These are phyloP conservation scores for Fusarium sp. DNA, from an alignment of 2,329 filamentous ascomycete genomes.

Conservation along the genomic window DNA sequence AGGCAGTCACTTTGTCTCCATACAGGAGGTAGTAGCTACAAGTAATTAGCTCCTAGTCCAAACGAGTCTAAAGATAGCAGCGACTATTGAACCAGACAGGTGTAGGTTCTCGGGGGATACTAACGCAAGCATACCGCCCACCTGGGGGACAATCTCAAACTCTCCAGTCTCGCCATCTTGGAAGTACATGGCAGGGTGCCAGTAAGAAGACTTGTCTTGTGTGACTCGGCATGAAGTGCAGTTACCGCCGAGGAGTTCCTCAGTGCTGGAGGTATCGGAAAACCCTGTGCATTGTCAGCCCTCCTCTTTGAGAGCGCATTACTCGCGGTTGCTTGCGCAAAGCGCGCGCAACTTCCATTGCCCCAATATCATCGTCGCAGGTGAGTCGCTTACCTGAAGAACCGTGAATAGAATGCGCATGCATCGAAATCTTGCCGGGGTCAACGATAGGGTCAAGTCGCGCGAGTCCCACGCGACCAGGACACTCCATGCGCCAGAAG, in stretches of 20 bases:
- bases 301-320: background rate
- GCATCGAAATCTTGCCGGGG: slow-evolving; percentile 66
- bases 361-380: background rate
- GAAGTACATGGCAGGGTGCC: slow-evolving; percentile 85
- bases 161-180: slow-evolving; percentile 71
- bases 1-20: slow-evolving; percentile 72
- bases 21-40: slow-evolving; percentile 86
- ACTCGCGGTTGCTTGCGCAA: background rate
- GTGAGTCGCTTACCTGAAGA: slow-evolving; percentile 72
- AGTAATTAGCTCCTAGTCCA: slow-evolving; percentile 11
- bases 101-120: slow-evolving; percentile 48
- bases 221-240: slow-evolving; percentile 86
- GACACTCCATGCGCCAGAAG: slow-evolving; percentile 93
- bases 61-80: background rate
- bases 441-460: slow-evolving; percentile 82
- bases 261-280: slow-evolving; percentile 63
- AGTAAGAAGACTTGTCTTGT: slow-evolving; percentile 90
- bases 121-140: slow-evolving; percentile 87
- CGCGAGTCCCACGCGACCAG: slow-evolving; percentile 73
- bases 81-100: background rate
- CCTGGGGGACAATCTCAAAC: slow-evolving; percentile 75
- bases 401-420: slow-evolving; percentile 81
- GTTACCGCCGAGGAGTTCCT: slow-evolving; percentile 67
- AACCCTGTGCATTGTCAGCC: slow-evolving; percentile 66
- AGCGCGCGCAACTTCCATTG: background rate